Conservation (phyloP, 139 green algal genomes). For the Micromonas pusilla region DNA sequence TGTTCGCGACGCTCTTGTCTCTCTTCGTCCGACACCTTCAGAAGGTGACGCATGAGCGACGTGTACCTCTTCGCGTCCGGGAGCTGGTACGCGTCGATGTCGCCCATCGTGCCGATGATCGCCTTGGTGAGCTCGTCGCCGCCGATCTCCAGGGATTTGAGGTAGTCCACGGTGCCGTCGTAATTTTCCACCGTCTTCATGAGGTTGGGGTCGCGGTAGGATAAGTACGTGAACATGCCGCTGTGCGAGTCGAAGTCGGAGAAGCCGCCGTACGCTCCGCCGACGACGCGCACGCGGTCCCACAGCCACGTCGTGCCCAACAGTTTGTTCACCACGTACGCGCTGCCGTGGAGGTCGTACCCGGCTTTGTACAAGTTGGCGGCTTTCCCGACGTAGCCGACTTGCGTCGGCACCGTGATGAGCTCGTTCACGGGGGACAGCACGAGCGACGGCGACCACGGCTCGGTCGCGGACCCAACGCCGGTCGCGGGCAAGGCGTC, state of each 20-base stretch:
- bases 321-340: conserved; percentile 94
- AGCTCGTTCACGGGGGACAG: conserved; percentile 65
- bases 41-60: conserved; percentile 77
- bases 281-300: conserved; percentile 88
- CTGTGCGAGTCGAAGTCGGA: conserved; percentile 91
- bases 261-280: conserved; percentile 97
- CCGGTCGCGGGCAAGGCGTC: conserved; percentile 55
- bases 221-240: conserved; percentile 82
- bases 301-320: conserved; percentile 94
- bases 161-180: conserved; percentile 75
- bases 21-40: conserved; percentile 85
- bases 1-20: conserved; percentile 82
- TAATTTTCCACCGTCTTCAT: conserved; percentile 83
- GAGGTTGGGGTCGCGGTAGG: conserved; percentile 96
- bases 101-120: conserved; percentile 92
- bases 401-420: conserved; percentile 90
- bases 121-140: conserved; percentile 82
- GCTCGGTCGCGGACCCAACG: conserved; percentile 40
- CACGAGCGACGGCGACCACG: conserved; percentile 38
- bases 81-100: conserved; percentile 91
- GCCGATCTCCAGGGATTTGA: conserved; percentile 66
- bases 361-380: conserved; percentile 93
- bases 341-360: conserved; percentile 77
- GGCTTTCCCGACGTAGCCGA: conserved; percentile 98
- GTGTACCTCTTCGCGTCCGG: conserved; percentile 76